Evolutionary conservation across 192 early-diverging fungal species (phyloP), one percentile per base, ranked within the genome.

Genomic region (Rhizophagus sp.): DNA sequence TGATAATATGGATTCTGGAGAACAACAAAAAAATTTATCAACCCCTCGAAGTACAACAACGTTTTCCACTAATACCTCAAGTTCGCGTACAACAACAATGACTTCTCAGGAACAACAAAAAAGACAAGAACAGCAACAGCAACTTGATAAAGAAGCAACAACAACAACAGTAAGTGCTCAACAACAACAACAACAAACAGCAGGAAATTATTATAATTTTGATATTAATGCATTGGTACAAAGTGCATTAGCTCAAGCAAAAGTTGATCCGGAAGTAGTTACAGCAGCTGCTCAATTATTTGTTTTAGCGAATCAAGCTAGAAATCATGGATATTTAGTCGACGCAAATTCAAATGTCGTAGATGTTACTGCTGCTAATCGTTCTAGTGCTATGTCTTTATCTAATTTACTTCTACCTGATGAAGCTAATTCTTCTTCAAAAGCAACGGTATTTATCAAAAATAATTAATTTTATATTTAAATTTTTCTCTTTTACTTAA

Each of bases 221-320:
- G 75, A 76, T 44, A 62, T 76, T 41, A 76, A 76, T 25, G 62
- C 75, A 63, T 64, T 76, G n/a, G 61, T 76, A 12, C 27, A 76
- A 63, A 47, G 34, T 25, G 62, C 75, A 62, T 39, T 76, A 11
- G 22, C 30, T 6, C 75, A 76, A 22, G 61, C 75, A 36, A 76
- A 76, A 76, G 15, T 76, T 76, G 75, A 76, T 63, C 75, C 75
- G 12, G 75, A 76, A 44, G 75, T 76, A 34, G 75, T 76, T 76
- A 12, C 6, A 34, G 75, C 75, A 8, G 75, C 75, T 64, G 75
- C 75, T 36, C 52, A 63, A 1, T 64, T 76, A 41, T 34, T 62
- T 50, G 6, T 62, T n/a, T 39, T 76, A 64, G 30, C 75, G 2
- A 76, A 76, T 62, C 61, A 39, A 63, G 71, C 30, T 15, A 44